phyloP scores from a whole-genome alignment of 2,329 filamentous ascomycete species.

The Phialocephala sp. region DNA sequence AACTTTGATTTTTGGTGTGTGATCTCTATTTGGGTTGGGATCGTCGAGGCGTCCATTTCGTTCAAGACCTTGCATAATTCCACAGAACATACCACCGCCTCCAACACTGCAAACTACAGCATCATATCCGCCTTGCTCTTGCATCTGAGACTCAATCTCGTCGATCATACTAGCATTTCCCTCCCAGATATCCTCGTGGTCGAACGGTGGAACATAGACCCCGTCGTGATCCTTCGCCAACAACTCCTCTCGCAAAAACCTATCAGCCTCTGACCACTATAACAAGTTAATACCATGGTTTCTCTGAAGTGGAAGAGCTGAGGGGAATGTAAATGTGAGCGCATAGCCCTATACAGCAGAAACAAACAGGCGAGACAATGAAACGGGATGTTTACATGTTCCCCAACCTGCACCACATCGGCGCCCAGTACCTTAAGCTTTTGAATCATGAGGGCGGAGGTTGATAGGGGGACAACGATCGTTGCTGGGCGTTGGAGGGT shows the following conservation, averaged over 20 bases:
- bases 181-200: constrained; percentile 70
- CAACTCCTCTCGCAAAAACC: constrained; percentile 64
- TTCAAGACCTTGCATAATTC: constrained; percentile 66
- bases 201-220: constrained; percentile 74
- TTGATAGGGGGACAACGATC: constrained; percentile 73
- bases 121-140: constrained; percentile 55
- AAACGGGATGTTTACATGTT: constrained; percentile 43
- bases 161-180: constrained; percentile 65
- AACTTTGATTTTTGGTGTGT: constrained; percentile 49
- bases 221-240: constrained; percentile 52
- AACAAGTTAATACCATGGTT: too few relatives aligned
- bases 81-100: constrained; percentile 80
- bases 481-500: constrained; percentile 70
- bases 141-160: constrained; percentile 40
- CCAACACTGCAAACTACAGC: constrained; percentile 78
- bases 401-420: constrained; percentile 71
- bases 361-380: too few relatives aligned
- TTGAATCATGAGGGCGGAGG: constrained; percentile 71
- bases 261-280: constrained; percentile 70
- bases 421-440: constrained; percentile 74
- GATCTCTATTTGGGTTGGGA: not conserved
- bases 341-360: too few relatives aligned
- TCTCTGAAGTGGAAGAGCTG: too few relatives aligned
- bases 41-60: constrained; percentile 20
- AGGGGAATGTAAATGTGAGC: too few relatives aligned